Percentiles rank a stretch among this genome's conserved stretches.
Evolutionary conservation across 768 basidiomycete genomes (phyloP).

Genomic region (Boletus edulis): DNA sequence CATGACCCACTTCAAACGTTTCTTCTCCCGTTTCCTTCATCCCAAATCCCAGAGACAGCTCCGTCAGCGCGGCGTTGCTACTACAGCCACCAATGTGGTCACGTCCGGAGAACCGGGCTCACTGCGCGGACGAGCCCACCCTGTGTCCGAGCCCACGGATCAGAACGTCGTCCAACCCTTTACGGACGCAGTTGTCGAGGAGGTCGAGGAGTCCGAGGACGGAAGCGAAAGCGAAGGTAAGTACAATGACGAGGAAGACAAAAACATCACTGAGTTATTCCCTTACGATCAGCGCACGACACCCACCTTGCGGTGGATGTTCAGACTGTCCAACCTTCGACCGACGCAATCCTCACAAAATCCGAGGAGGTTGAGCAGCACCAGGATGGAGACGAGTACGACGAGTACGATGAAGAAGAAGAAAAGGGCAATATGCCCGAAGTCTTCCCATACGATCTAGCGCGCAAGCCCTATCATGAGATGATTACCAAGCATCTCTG

Average conservation of each 20-base stretch:
- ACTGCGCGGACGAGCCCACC: not conserved
- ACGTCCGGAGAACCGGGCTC: not conserved
- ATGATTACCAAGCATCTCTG: not conserved
- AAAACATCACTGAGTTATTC: not conserved
- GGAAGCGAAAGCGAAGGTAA: not conserved
- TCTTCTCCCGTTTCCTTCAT: not conserved
- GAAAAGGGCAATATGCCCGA: not conserved
- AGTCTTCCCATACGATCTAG: not conserved
- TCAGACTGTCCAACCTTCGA: not conserved
- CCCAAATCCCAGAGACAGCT: not conserved
- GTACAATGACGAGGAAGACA: not conserved
- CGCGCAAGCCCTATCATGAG: not conserved
- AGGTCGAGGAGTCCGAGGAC: not conserved
- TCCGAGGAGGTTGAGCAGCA: not conserved
- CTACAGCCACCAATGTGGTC: not conserved
- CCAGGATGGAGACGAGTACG: too few relatives aligned
- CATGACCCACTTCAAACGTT: not conserved
- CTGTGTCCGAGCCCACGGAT: not conserved
- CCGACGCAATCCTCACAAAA: not conserved
- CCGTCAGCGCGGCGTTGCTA: not conserved
- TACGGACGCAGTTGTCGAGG: not conserved
- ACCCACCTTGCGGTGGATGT: not conserved
- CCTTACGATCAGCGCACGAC: not conserved
- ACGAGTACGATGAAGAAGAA: too few relatives aligned
- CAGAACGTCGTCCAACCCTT: not conserved